These are phyloP conservation scores for Myotisia sp. DNA, from an alignment of 2,329 filamentous ascomycete genomes.

Conservation along the genomic window DNA sequence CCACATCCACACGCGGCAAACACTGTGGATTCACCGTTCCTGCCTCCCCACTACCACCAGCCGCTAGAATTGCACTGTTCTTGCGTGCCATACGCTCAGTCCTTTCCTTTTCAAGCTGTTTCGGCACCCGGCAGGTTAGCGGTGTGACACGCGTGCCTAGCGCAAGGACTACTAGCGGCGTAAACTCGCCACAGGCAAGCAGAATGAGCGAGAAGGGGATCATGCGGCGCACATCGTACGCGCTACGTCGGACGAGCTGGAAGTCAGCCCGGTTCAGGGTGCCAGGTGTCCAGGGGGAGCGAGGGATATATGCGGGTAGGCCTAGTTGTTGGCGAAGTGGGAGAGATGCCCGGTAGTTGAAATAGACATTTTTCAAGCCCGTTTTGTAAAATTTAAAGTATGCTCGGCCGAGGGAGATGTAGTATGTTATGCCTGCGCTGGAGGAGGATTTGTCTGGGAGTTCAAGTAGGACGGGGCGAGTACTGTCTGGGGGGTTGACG, in stretches of 20 bases:
- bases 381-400: constrained; percentile 80
- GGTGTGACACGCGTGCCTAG: constrained; percentile 58
- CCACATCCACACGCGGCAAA: constrained; percentile 5
- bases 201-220: constrained; percentile 66
- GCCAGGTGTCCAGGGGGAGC: constrained; percentile 16
- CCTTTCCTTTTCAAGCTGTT: constrained; percentile 49
- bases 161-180: constrained; percentile 61
- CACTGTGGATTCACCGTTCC: neutral
- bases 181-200: constrained; percentile 70
- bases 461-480: constrained; percentile 52
- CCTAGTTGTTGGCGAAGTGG: constrained; percentile 20
- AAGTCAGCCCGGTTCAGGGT: constrained; percentile 44
- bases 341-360: constrained; percentile 40
- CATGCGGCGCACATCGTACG: constrained; percentile 60
- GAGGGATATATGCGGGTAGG: constrained; percentile 22
- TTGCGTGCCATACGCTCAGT: constrained; percentile 36
- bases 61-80: constrained; percentile 16
- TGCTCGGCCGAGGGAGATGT: constrained; percentile 48
- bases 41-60: constrained; percentile 11
- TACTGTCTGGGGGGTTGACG: constrained; percentile 8
- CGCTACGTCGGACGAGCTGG: constrained; percentile 54
- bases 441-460: constrained; percentile 41
- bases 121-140: constrained; percentile 66
- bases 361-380: constrained; percentile 59
- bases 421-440: constrained; percentile 20